These are phyloP conservation scores for Phytopythium boreale DNA, from an alignment of 352 stramenopile genomes.

Conservation along the genomic window DNA sequence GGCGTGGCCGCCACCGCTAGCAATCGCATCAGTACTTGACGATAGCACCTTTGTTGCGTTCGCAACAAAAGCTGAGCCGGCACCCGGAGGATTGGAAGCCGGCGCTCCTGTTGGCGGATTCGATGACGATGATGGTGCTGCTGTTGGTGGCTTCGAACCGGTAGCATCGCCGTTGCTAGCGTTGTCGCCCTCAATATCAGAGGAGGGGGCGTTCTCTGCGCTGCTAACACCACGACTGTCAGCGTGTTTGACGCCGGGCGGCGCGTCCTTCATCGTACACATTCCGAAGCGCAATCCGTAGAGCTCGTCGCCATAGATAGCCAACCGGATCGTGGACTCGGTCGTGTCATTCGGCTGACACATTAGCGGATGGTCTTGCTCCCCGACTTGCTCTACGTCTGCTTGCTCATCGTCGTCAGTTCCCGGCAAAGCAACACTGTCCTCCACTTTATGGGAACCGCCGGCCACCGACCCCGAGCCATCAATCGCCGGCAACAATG, in stretches of 20 bases:
- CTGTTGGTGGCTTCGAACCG: neutral
- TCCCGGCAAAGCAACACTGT: neutral
- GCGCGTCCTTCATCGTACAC: neutral
- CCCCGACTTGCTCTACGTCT: neutral
- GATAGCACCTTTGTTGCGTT: neutral
- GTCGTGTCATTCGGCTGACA: neutral
- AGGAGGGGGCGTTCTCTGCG: neutral
- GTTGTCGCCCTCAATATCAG: neutral
- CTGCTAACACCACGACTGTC: neutral
- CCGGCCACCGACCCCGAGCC: neutral
- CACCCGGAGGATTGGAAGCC: too few relatives aligned
- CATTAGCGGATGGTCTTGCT: neutral
- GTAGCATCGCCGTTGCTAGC: neutral
- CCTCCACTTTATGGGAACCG: neutral
- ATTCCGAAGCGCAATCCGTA: neutral
- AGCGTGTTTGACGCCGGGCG: neutral
- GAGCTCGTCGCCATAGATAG: neutral
- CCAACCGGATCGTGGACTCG: neutral
- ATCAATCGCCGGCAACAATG: neutral
- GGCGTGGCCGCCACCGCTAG: neutral
- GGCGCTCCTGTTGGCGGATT: neutral
- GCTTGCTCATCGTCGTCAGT: neutral
- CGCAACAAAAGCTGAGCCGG: neutral
- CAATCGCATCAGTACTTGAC: neutral
- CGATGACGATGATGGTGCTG: neutral